Conservation (phyloP, 306 rosid genomes). For the Adenanthera pavonina region DNA sequence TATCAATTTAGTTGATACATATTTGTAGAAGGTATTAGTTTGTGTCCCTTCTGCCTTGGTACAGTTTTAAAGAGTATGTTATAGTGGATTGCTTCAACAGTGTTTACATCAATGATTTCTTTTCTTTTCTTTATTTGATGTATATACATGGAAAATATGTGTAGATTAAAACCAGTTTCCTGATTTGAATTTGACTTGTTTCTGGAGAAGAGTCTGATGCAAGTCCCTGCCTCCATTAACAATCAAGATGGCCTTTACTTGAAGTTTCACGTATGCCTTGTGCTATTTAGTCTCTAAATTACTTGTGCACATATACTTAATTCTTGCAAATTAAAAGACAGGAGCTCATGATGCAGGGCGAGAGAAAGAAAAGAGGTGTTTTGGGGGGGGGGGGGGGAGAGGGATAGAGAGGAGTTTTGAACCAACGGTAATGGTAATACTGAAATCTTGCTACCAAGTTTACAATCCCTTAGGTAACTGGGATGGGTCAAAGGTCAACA, state of each 20-base stretch:
- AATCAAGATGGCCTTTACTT: not conserved
- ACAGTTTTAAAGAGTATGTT: not conserved
- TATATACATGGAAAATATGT: not conserved
- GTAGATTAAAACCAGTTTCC: not conserved
- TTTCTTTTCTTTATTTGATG: slow-evolving; percentile 23
- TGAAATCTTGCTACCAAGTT: not conserved
- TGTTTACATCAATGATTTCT: slow-evolving; percentile 22
- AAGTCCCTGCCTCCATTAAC: not conserved
- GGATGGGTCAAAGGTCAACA: not conserved
- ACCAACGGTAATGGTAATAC: not conserved
- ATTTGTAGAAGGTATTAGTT: not conserved
- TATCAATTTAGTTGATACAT: slow-evolving; percentile 13
- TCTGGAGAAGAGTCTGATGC: not conserved
- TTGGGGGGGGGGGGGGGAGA: too few relatives aligned
- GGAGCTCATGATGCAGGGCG: not conserved
- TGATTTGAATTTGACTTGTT: slow-evolving; percentile 1
- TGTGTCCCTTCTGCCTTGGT: not conserved
- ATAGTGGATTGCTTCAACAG: slow-evolving; percentile 16
- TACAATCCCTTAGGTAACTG: not conserved
- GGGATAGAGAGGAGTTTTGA: not conserved
- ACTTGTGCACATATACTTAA: not conserved
- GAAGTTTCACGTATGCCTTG: not conserved
- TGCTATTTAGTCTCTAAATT: slow-evolving; percentile 7
- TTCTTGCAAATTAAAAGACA: not conserved
- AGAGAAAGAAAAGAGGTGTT: not conserved